Conservation (phyloP, 2,329 filamentous ascomycete genomes). For the Aspergillus tamarii region DNA sequence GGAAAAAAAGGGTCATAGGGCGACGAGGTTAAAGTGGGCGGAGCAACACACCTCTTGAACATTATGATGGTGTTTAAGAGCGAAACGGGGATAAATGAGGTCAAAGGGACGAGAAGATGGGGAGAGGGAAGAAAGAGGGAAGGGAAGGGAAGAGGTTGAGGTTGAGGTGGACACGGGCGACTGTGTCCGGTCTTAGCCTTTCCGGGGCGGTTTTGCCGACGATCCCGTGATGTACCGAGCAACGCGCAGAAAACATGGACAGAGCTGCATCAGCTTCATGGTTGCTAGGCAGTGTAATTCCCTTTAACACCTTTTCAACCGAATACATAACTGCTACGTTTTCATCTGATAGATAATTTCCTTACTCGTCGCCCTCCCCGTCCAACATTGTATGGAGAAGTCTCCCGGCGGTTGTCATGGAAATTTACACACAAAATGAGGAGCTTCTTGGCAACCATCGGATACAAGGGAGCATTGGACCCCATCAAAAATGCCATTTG, state of each 20-base stretch:
- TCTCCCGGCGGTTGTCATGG: slow-evolving; percentile 16
- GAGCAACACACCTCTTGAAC: slow-evolving; percentile 62
- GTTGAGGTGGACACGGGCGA: slow-evolving; percentile 35
- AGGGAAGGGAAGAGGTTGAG: slow-evolving; percentile 33
- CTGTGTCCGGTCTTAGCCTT: slow-evolving; percentile 40
- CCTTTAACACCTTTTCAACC: background rate
- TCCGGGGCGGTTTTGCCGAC: slow-evolving; percentile 49
- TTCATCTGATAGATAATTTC: background rate
- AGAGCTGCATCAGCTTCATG: slow-evolving; percentile 1
- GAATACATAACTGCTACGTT: background rate
- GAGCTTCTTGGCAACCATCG: slow-evolving; percentile 28
- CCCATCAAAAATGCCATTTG: slow-evolving; percentile 7
- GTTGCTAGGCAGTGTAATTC: slow-evolving; percentile 2
- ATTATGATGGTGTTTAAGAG: slow-evolving; percentile 57
- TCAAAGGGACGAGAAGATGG: slow-evolving; percentile 39
- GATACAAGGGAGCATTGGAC: slow-evolving; percentile 19
- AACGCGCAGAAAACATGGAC: slow-evolving; percentile 15
- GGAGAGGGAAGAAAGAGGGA: slow-evolving; percentile 36
- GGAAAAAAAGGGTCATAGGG: slow-evolving; percentile 16
- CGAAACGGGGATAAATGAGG: slow-evolving; percentile 41
- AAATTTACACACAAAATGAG: slow-evolving; percentile 30
- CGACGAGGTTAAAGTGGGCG: slow-evolving; percentile 23
- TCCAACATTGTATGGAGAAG: background rate
- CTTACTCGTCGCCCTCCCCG: slow-evolving; percentile 2
- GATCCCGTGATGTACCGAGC: slow-evolving; percentile 47